Conservation (phyloP, 257 asterid genomes). For the Handroanthus guayacan region DNA sequence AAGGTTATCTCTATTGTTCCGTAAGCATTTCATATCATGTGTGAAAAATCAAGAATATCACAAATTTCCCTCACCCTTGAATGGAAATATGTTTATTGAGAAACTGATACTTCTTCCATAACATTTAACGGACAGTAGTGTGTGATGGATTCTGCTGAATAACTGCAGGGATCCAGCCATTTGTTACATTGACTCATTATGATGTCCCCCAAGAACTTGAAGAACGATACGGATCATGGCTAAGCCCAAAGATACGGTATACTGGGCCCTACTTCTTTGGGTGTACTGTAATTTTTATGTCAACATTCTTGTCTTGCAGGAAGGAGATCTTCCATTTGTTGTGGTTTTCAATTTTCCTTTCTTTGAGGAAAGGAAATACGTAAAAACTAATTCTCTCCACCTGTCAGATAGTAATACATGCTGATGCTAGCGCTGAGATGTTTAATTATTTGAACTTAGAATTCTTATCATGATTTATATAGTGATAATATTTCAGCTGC, state of each 20-base stretch:
- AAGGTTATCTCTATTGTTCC: constrained; percentile 39
- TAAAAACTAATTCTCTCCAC: neutral
- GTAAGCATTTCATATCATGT: constrained; percentile 3
- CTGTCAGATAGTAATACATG: neutral
- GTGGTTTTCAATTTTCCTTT: neutral
- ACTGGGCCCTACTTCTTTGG: constrained; percentile 3
- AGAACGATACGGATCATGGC: constrained; percentile 72
- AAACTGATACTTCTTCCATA: neutral
- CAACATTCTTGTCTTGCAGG: neutral
- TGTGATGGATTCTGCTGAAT: neutral
- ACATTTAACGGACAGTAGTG: neutral
- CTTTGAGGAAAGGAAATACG: neutral
- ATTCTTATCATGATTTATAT: neutral
- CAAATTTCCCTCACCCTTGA: neutral
- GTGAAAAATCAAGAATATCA: neutral
- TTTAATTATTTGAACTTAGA: neutral
- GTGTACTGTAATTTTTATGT: neutral
- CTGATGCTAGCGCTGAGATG: neutral
- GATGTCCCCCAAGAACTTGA: constrained; percentile 83
- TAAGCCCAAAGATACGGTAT: constrained; percentile 57
- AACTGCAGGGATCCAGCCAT: constrained; percentile 64
- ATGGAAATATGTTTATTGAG: neutral
- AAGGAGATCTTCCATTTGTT: neutral
- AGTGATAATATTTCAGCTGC: neutral
- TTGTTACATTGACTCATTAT: constrained; percentile 63